phyloP scores from a whole-genome alignment of 163 green algal genomes.

The Coccomyxa subellipsoidea region DNA sequence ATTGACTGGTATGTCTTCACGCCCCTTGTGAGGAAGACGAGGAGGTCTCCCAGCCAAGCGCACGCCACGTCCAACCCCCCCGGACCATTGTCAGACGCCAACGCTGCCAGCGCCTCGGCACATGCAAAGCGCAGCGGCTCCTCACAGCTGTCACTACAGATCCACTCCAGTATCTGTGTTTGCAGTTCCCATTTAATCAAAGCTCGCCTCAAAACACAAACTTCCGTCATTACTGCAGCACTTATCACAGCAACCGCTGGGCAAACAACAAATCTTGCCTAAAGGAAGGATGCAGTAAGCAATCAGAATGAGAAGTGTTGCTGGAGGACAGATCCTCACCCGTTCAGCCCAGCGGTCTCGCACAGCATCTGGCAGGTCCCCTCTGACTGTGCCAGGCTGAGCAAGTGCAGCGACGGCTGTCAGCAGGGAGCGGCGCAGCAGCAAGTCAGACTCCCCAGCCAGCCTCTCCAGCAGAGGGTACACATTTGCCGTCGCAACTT shows the following conservation, averaged over 20 bases:
- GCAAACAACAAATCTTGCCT: too few relatives aligned
- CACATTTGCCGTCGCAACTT: neutral
- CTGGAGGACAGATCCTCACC: too few relatives aligned
- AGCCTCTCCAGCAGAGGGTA: conserved; percentile 43
- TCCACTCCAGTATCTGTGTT: conserved; percentile 47
- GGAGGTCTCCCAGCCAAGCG: conserved; percentile 67
- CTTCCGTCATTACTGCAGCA: too few relatives aligned
- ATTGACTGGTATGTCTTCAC: conserved; percentile 44
- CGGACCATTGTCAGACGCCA: conserved; percentile 30
- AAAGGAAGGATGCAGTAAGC: too few relatives aligned
- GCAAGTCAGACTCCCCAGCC: conserved; percentile 4
- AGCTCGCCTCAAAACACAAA: too few relatives aligned
- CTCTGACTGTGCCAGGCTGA: neutral
- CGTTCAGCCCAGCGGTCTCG: conserved; percentile 24
- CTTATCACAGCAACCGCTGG: too few relatives aligned
- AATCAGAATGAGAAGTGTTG: too few relatives aligned
- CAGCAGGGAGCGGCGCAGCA: conserved; percentile 20
- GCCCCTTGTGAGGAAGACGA: conserved; percentile 51
- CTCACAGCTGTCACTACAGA: conserved; percentile 10
- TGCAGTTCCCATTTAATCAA: too few relatives aligned
- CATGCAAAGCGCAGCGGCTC: conserved; percentile 15
- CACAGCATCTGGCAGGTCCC: conserved; percentile 5
- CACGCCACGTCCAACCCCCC: conserved; percentile 45
- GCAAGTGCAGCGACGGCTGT: conserved; percentile 23
- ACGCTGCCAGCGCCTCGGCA: conserved; percentile 16